These are phyloP conservation scores for Coprinellus micaceus DNA, from an alignment of 768 basidiomycete genomes.

Conservation along the genomic window DNA sequence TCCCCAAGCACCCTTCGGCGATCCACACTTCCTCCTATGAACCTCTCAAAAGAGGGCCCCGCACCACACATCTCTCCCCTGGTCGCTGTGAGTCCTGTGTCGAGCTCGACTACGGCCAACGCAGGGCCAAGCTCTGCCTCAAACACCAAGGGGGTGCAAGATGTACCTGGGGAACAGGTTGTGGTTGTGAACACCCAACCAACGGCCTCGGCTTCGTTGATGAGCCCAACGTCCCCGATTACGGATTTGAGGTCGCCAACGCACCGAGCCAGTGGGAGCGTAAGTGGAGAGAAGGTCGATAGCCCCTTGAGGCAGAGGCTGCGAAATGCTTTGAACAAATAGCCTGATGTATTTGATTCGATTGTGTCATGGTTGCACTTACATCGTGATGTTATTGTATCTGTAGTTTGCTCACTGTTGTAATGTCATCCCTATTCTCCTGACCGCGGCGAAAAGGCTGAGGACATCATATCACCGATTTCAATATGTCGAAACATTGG, in stretches of 20 bases:
- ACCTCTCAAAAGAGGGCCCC: background rate
- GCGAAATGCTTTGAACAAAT: slow-evolving; percentile 24
- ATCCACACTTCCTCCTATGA: background rate
- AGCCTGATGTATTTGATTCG: too few relatives aligned
- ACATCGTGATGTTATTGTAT: too few relatives aligned
- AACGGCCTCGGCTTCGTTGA: background rate
- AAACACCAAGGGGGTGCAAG: background rate
- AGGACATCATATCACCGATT: too few relatives aligned
- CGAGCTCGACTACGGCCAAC: background rate
- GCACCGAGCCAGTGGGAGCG: background rate
- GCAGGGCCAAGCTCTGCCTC: background rate
- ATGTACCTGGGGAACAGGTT: background rate
- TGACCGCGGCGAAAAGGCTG: too few relatives aligned
- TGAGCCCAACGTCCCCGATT: background rate
- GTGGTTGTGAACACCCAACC: background rate
- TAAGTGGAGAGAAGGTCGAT: slow-evolving; percentile 13
- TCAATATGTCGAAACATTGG: too few relatives aligned
- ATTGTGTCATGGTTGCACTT: too few relatives aligned
- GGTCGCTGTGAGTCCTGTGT: background rate
- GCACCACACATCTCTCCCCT: background rate
- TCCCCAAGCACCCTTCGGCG: background rate
- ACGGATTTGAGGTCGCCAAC: background rate
- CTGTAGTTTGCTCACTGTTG: too few relatives aligned
- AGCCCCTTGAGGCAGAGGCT: slow-evolving; percentile 28
- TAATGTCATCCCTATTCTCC: too few relatives aligned